Evolutionary conservation across 371 early-diverging fungal species (phyloP).

Genomic region (Pancytospora epiphaga): DNA sequence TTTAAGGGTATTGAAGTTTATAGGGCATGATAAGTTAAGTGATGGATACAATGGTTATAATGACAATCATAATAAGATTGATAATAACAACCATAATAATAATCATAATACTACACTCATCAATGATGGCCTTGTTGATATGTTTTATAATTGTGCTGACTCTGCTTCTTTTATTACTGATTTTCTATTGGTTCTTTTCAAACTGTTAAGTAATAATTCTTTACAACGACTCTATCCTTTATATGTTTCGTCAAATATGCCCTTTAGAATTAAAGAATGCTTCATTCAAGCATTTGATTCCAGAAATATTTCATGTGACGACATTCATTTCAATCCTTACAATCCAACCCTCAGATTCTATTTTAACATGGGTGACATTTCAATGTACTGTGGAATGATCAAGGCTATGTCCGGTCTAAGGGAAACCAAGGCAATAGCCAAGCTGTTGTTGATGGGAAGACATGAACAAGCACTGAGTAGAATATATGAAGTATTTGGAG

Average conservation of each 20-base stretch:
- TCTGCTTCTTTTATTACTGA: background rate
- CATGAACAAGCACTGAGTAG: background rate
- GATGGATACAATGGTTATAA: background rate
- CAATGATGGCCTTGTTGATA: background rate
- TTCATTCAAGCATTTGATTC: background rate
- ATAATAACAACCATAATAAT: background rate
- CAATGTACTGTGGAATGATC: conserved; percentile 1
- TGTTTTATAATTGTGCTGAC: background rate
- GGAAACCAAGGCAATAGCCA: conserved; percentile 1
- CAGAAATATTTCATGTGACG: background rate
- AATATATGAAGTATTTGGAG: conserved; percentile 9
- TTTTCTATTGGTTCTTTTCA: background rate
- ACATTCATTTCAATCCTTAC: conserved; percentile 1
- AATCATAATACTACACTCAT: background rate
- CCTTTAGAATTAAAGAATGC: background rate
- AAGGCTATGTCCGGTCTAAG: conserved; percentile 3
- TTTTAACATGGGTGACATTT: background rate
- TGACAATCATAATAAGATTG: background rate
- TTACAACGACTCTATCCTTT: background rate
- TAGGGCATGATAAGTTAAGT: too few species aligned
- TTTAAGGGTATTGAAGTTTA: background rate
- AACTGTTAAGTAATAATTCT: background rate
- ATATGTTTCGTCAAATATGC: background rate
- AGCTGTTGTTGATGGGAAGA: background rate
- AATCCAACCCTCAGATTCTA: conserved; percentile 5